Percentiles rank a stretch among this genome's conserved stretches.
Conservation (phyloP, 169 alveolate species). For the Plasmodium billcollinsi region DNA sequence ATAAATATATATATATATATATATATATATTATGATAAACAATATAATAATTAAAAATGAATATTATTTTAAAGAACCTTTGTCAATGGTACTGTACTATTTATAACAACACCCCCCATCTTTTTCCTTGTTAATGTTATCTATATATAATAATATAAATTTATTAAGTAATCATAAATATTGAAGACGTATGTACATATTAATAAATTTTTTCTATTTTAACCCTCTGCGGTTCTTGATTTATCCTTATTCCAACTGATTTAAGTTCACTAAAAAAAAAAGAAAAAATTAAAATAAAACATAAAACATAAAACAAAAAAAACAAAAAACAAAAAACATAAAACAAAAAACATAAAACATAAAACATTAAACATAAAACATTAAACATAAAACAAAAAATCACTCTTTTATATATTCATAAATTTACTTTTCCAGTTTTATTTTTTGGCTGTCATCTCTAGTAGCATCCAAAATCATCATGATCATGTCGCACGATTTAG, state of each 20-base stretch:
- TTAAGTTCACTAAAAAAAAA: constrained; percentile 90
- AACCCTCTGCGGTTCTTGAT: constrained; percentile 94
- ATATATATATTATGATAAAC: neutral
- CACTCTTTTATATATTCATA: no score
- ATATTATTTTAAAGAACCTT: constrained; percentile 20
- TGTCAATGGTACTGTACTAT: constrained; percentile 86
- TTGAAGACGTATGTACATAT: neutral
- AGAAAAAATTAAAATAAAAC: neutral
- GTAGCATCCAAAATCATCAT: constrained; percentile 96
- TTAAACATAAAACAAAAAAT: constrained; percentile 5
- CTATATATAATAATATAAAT: neutral
- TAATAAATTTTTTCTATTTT: constrained; percentile 8
- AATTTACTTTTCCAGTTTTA: constrained; percentile 89
- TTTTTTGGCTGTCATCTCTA: constrained; percentile 95
- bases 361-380: neutral
- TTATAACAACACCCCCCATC: constrained; percentile 87
- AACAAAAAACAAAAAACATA: constrained; percentile 1
- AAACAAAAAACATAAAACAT: neutral
- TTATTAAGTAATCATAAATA: neutral
- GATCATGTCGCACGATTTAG: constrained; percentile 96
- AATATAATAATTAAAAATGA: neutral
- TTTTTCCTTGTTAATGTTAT: constrained; percentile 84
- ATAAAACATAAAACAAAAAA: constrained; percentile 1
- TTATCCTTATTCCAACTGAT: constrained; percentile 97
- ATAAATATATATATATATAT: neutral